These are phyloP conservation scores for Biancaea sappan DNA, from an alignment of 306 rosid genomes.

Conservation along the genomic window DNA sequence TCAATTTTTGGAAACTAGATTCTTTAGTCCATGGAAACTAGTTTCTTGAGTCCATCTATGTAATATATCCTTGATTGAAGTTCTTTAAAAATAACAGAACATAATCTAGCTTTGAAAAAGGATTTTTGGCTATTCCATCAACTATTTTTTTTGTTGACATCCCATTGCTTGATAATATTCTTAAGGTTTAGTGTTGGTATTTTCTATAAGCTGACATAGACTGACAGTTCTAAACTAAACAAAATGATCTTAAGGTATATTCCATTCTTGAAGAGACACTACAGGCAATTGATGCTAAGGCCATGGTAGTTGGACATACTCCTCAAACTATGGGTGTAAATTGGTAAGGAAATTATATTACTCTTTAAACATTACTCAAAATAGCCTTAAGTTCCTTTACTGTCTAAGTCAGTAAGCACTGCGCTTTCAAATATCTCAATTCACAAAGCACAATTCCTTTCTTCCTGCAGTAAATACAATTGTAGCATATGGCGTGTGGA, in stretches of 20 bases:
- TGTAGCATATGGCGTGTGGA: constrained; percentile 97
- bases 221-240: constrained; percentile 34
- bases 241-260: constrained; percentile 53
- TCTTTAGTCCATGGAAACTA: background rate
- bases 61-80: background rate
- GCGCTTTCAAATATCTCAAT: constrained; percentile 5
- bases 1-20: too few species aligned
- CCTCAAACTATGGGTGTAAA: constrained; percentile 90
- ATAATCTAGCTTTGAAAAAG: background rate
- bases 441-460: constrained; percentile 27
- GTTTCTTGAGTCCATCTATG: constrained; percentile 14
- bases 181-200: constrained; percentile 1
- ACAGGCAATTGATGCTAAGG: constrained; percentile 81
- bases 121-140: constrained; percentile 3
- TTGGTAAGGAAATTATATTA: constrained; percentile 53
- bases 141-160: background rate
- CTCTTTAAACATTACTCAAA: constrained; percentile 5
- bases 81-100: background rate
- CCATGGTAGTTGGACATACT: constrained; percentile 98
- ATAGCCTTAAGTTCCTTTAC: constrained; percentile 5
- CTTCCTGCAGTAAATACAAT: constrained; percentile 72
- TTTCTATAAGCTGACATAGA: constrained; percentile 16
- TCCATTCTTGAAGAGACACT: constrained; percentile 80
- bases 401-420: background rate
- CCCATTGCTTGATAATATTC: constrained; percentile 8